Conservation (phyloP, 1,284 basidiomycete species). For the Anthracocystis panici-leucophaei region DNA sequence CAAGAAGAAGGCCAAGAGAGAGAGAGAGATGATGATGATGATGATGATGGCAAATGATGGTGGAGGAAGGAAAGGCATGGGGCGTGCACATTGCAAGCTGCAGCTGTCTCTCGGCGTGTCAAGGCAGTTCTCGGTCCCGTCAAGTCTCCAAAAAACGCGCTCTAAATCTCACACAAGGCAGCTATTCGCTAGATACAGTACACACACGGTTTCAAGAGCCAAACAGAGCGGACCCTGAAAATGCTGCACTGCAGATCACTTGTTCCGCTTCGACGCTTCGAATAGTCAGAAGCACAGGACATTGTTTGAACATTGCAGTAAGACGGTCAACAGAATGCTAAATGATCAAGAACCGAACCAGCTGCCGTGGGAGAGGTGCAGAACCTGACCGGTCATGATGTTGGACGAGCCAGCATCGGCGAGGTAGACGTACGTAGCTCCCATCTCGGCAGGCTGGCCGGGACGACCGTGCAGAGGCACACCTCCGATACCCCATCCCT, state of each 20-base stretch:
- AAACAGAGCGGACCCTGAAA: constrained; percentile 5
- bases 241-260: no score
- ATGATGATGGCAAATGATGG: background rate
- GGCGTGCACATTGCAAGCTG: constrained; percentile 3
- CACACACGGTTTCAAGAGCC: background rate
- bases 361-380: constrained; percentile 52
- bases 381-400: constrained; percentile 58
- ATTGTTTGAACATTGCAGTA: background rate
- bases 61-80: background rate
- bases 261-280: no score
- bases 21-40: background rate
- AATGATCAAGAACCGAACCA: constrained; percentile 43
- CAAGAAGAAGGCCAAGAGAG: background rate
- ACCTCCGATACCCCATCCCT: constrained; percentile 57
- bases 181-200: background rate
- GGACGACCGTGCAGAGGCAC: constrained; percentile 50
- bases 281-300: no score
- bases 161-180: background rate
- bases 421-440: constrained; percentile 55
- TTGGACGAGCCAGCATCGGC: constrained; percentile 55
- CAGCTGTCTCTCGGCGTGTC: constrained; percentile 3
- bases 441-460: constrained; percentile 59
- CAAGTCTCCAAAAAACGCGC: background rate
- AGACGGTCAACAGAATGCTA: background rate
- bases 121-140: constrained; percentile 3